phyloP scores from a whole-genome alignment of 306 rosid genomes.

The Cicer bijugum region DNA sequence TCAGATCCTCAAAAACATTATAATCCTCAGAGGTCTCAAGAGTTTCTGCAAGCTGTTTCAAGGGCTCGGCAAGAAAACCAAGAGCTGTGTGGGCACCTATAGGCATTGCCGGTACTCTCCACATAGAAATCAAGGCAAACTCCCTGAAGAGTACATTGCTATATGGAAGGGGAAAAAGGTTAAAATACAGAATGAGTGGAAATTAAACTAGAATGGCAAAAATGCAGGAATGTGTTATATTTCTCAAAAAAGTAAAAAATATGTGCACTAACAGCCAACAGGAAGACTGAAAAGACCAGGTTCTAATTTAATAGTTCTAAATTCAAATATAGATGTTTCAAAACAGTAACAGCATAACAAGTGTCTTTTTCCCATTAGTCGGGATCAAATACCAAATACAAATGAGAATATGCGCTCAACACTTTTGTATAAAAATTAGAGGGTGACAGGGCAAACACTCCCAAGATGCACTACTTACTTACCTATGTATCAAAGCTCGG shows the following conservation, averaged over 20 bases:
- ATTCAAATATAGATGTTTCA: slow-evolving; percentile 23
- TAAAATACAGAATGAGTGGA: slow-evolving; percentile 40
- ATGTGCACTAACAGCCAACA: slow-evolving; percentile 38
- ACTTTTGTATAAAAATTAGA: slow-evolving; percentile 14
- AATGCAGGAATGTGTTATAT: slow-evolving; percentile 15
- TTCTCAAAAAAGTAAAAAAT: background rate
- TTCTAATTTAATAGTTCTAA: slow-evolving; percentile 29
- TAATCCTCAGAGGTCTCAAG: slow-evolving; percentile 59
- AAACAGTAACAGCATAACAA: slow-evolving; percentile 3
- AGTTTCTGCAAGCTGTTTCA: slow-evolving; percentile 84
- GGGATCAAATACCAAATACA: slow-evolving; percentile 10
- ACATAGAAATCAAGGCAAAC: slow-evolving; percentile 93
- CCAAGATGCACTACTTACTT: slow-evolving; percentile 41
- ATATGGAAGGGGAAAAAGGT: slow-evolving; percentile 34
- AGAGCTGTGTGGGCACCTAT: slow-evolving; percentile 90
- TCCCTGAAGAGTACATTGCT: slow-evolving; percentile 96
- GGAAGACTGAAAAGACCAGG: slow-evolving; percentile 33
- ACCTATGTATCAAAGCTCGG: slow-evolving; percentile 87
- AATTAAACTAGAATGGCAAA: slow-evolving; percentile 38
- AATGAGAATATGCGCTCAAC: slow-evolving; percentile 39
- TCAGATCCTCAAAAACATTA: slow-evolving; percentile 69
- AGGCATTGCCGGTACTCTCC: slow-evolving; percentile 97
- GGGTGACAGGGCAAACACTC: slow-evolving; percentile 22
- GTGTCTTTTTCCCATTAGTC: slow-evolving; percentile 21
- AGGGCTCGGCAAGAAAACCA: slow-evolving; percentile 92